Evolutionary conservation across 129 eudicot species (phyloP).

Genomic region (Logfia minima): DNA sequence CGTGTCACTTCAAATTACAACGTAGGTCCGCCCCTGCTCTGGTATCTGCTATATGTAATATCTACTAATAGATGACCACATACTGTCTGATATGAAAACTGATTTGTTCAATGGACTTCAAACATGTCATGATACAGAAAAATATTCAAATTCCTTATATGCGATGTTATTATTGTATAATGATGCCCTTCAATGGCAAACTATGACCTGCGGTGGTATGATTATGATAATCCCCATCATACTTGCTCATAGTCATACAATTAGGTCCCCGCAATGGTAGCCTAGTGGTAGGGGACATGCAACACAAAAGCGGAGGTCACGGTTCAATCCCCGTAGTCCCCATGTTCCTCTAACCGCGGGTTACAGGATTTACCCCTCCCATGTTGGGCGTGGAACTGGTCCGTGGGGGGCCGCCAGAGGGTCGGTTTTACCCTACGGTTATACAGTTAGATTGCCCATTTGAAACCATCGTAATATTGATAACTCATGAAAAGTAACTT

Average conservation of each 20-base stretch:
- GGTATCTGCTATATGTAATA: neutral
- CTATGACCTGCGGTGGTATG: neutral
- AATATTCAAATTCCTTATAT: neutral
- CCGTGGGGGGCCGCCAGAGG: too few species aligned
- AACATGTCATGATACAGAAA: neutral
- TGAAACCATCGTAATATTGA: neutral
- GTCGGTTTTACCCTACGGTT: neutral
- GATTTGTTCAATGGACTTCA: conserved; percentile 1
- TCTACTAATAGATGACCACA: neutral
- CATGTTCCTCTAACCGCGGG: too few species aligned
- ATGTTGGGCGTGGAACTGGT: too few species aligned
- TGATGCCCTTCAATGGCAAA: neutral
- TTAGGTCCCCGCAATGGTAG: neutral
- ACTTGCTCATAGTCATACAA: neutral
- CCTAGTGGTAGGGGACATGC: too few species aligned
- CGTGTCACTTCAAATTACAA: too few species aligned
- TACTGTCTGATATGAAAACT: neutral
- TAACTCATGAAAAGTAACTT: neutral
- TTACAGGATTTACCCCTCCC: too few species aligned
- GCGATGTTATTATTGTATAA: neutral
- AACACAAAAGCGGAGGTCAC: too few species aligned
- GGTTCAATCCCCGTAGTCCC: too few species aligned
- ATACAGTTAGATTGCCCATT: neutral
- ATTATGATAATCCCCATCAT: neutral
- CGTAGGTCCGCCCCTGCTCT: too few species aligned